phyloP scores from a whole-genome alignment of 768 basidiomycete species.

The Mycena latifolia region DNA sequence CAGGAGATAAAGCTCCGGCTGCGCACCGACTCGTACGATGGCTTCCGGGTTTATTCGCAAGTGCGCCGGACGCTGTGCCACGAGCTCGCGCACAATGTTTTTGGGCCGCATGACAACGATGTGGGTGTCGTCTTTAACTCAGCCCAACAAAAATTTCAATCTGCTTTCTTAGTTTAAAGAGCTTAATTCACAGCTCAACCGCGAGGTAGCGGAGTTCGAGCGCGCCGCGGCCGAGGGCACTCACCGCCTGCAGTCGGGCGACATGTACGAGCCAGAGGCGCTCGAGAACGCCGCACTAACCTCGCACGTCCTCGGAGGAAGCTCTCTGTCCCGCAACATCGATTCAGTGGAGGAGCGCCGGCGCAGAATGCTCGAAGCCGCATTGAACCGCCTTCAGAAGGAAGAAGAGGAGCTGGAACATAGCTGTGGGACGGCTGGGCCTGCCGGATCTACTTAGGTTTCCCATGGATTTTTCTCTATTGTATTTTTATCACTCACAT shows the following conservation, averaged over 20 bases:
- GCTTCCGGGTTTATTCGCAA: constrained; percentile 75
- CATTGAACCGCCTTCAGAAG: constrained; percentile 67
- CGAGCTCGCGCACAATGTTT: constrained; percentile 82
- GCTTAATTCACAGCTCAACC: constrained; percentile 79
- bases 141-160: not conserved
- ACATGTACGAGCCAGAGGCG: constrained; percentile 66
- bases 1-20: constrained; percentile 76
- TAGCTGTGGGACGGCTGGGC: constrained; percentile 73
- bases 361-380: constrained; percentile 59
- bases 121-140: constrained; percentile 54
- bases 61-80: constrained; percentile 80
- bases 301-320: constrained; percentile 68
- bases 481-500: constrained; percentile 10
- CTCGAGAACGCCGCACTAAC: constrained; percentile 67
- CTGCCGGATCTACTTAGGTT: constrained; percentile 17
- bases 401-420: constrained; percentile 82
- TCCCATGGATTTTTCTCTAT: constrained; percentile 11
- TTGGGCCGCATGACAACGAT: constrained; percentile 79
- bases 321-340: constrained; percentile 24
- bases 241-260: constrained; percentile 59
- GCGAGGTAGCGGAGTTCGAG: constrained; percentile 80
- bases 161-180: constrained; percentile 73
- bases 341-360: constrained; percentile 74
- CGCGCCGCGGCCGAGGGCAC: constrained; percentile 63
- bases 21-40: constrained; percentile 79